phyloP scores from a whole-genome alignment of 2,329 filamentous ascomycete species.

The Alternaria arbusti region DNA sequence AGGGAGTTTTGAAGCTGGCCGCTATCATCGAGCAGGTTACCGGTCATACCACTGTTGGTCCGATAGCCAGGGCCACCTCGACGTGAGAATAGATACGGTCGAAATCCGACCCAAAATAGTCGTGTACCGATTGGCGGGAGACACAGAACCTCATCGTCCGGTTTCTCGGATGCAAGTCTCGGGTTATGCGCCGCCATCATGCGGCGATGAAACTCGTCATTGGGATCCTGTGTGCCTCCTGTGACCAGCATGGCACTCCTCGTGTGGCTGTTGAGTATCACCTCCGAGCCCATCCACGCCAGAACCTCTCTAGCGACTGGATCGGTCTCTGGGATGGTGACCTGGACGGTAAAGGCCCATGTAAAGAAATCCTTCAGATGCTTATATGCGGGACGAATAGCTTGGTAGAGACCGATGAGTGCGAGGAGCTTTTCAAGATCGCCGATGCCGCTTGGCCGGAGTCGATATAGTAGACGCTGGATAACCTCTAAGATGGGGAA shows the following conservation, averaged over 20 bases:
- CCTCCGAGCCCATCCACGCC: conserved; percentile 34
- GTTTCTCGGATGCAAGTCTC: not conserved
- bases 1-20: conserved; percentile 24
- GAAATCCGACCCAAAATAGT: conserved; percentile 39
- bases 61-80: conserved; percentile 4
- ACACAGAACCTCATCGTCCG: conserved; percentile 16
- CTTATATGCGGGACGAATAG: conserved; percentile 22
- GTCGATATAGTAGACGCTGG: conserved; percentile 31
- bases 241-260: conserved; percentile 32
- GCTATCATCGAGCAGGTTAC: conserved; percentile 10
- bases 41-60: not conserved
- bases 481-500: conserved; percentile 39
- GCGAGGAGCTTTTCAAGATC: conserved; percentile 33
- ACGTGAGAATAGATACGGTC: conserved; percentile 36
- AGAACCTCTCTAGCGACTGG: conserved; percentile 33
- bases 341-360: conserved; percentile 27
- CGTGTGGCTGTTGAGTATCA: conserved; percentile 29
- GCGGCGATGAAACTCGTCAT: conserved; percentile 2
- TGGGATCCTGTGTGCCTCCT: conserved; percentile 14
- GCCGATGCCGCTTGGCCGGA: conserved; percentile 20
- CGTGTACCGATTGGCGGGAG: conserved; percentile 29
- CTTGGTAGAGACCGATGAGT: conserved; percentile 32
- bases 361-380: conserved; percentile 24
- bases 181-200: not conserved
- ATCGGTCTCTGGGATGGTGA: conserved; percentile 33